phyloP scores from a whole-genome alignment of 768 basidiomycete genomes.

The Cystobasidiopsis lactophilus region DNA sequence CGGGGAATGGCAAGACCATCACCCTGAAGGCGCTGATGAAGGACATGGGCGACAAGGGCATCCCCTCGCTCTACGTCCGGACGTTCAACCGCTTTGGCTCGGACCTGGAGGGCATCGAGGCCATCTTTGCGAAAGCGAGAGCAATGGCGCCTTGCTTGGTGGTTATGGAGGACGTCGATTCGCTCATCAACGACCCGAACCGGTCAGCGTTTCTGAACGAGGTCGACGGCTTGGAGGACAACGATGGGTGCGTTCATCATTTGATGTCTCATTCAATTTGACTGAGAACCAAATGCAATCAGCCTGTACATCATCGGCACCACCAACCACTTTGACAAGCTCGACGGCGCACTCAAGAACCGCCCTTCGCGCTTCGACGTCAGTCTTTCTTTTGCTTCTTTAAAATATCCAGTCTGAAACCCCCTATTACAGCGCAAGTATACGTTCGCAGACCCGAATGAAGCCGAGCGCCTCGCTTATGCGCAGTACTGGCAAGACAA shows the following conservation, averaged over 20 bases:
- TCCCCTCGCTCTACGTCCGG: constrained; percentile 56
- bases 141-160: constrained; percentile 29
- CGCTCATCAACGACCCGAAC: constrained; percentile 52
- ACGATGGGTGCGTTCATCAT: no score
- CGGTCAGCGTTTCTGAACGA: constrained; percentile 77
- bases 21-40: constrained; percentile 65
- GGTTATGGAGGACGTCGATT: constrained; percentile 48
- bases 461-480: constrained; percentile 44
- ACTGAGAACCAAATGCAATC: no score
- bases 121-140: constrained; percentile 51
- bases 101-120: constrained; percentile 34
- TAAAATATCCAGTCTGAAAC: no score
- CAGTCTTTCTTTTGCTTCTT: constrained; percentile 57
- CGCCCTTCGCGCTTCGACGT: constrained; percentile 52
- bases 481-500: constrained; percentile 62
- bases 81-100: constrained; percentile 32
- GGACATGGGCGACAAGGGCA: constrained; percentile 38
- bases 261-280: no score
- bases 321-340: constrained; percentile 61
- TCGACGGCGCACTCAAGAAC: constrained; percentile 52
- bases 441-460: constrained; percentile 47
- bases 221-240: constrained; percentile 49
- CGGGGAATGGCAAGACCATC: constrained; percentile 42
- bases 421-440: constrained; percentile 71
- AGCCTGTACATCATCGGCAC: constrained; percentile 36